Evolutionary conservation across 768 basidiomycete genomes (phyloP), one percentile per base, ranked within the genome.

Genomic region (Auricularia cornea): DNA sequence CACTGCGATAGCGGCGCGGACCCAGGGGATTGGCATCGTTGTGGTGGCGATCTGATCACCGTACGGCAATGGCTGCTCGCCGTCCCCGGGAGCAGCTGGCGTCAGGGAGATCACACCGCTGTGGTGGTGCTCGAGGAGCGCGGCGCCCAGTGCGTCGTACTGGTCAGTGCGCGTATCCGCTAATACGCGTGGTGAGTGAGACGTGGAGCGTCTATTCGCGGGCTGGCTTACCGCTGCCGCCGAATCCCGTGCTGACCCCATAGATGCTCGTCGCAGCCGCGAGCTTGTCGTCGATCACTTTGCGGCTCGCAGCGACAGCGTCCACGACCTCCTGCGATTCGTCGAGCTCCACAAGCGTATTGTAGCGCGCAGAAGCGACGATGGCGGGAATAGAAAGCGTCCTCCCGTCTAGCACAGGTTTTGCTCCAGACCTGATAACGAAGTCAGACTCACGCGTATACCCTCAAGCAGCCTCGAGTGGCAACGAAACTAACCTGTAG

Each of bases 11-110:
- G 92, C 90, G 12, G 88, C 92, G 61, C 92, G 86, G 38, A 93
- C 91, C 89, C 93, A 93, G 2, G 89, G 78, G 64, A 90, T 87
- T 3, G 92, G 92, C 90, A 94, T 93, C 63, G 81, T 84, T 32
- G 83, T 82, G 10, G 85, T 82, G 12, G 81, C 74, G 11, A 87
- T 72, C 1, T 88, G 89, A 69, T 92, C 89, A 4, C 81, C 80
- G 54, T 92, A 84, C 8, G 91, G 90, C 0, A 92, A 78, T 51
- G 65, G 59, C 3, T 60, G 51, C 30, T 60, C 40, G n/a, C 64
- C 38, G 63, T 62, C 14, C 77, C 52, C 80, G 59, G 83, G 72
- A 1, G 77, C 73, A 3, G 80, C 75, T 11, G 84, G 80, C 32
- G 40, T 30, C 0, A 87, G 84, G 57, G 91, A 84, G 11, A 87